Evolutionary conservation across 2,329 filamentous ascomycete genomes (phyloP).

Genomic region (Ophiostoma triangulosporum): DNA sequence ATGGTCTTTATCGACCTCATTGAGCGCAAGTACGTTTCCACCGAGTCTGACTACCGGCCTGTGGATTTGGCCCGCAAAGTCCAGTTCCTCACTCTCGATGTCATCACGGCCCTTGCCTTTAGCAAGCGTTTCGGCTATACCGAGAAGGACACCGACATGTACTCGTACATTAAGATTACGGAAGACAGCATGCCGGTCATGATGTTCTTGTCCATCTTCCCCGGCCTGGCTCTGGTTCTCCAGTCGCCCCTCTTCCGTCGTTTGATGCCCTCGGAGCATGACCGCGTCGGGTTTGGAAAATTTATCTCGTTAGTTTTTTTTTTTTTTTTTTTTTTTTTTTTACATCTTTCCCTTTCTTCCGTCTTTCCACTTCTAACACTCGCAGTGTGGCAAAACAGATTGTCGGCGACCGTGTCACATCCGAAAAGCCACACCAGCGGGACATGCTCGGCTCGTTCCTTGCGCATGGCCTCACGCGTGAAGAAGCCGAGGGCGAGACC

Average conservation of each 20-base stretch:
- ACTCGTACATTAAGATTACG: constrained; percentile 27
- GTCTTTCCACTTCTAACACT: neutral
- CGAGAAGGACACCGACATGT: constrained; percentile 29
- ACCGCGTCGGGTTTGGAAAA: constrained; percentile 26
- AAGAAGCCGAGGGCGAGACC: constrained; percentile 30
- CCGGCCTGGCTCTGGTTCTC: constrained; percentile 27
- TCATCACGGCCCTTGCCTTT: constrained; percentile 38
- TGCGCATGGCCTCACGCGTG: constrained; percentile 24
- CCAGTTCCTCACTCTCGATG: constrained; percentile 41
- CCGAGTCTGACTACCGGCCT: constrained; percentile 15
- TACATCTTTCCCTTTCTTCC: no score
- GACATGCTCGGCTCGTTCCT: constrained; percentile 30
- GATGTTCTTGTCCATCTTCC: constrained; percentile 24
- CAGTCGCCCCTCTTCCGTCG: constrained; percentile 28
- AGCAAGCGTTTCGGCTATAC: constrained; percentile 35
- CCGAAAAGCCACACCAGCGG: constrained; percentile 15
- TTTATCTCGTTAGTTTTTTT: constrained; percentile 20
- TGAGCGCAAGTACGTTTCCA: constrained; percentile 25
- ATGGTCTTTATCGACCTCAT: constrained; percentile 25
- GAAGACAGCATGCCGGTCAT: constrained; percentile 23
- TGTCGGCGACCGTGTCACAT: constrained; percentile 6
- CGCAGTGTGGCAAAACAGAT: constrained; percentile 15
- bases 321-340: neutral
- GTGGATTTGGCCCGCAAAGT: constrained; percentile 32
- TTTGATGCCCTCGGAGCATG: constrained; percentile 27